Base-by-base conservation (phyloP, 2,329 filamentous ascomycete genomes). In the Alternaria ethzedia region DNA sequence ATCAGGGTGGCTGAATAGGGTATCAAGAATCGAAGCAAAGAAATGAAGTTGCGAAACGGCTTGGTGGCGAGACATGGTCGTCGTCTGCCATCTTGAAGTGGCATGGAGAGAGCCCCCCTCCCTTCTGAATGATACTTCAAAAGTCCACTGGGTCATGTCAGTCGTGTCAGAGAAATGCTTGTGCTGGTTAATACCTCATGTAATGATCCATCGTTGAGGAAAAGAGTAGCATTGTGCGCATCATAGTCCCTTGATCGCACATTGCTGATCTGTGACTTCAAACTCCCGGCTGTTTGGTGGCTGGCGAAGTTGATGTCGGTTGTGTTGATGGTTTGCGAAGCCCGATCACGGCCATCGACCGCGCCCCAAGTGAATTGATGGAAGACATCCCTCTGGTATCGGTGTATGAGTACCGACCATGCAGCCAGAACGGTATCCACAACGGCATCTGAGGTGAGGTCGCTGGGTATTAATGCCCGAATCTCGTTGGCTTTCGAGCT, bases 31-130 rank as follows among this genome's bases (percentile, higher is more conserved):
- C 28, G 59, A 80, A 52, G 78, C 74, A 30, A 86, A 75, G 23
- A 79, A 80, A 44, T 82, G 75, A 41, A 85, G 76, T 57, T 85
- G 78, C 26, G 78, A 78, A 2, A 75, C 76, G 2, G 84, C 75
- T 64, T 83, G 84, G 66, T 82, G 83, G 41, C 74, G 76, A 15
- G 82, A 75, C 70, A 84, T 80, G 44, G 74, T 80, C 5, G 81
- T 70, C 12, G 78, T 76, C 32, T 79, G 74, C 82, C 83, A 85
- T 58, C 78, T 64, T n/a, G 83, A 80, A 11, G 75, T 78, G 8
- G 83, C 77, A 15, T 79, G 64, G 17, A 84, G 51, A 3, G 54
- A 62, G 8, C 64, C 64, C 44, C 70, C 60, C 15, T 72, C 63
- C 30, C 81, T 70, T 10, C 70, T 51, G 12, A 79, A 36, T 8